Evolutionary conservation across 768 basidiomycete species (phyloP), one percentile per base, ranked within the genome.

Genomic region (Tephrocybe rancida): DNA sequence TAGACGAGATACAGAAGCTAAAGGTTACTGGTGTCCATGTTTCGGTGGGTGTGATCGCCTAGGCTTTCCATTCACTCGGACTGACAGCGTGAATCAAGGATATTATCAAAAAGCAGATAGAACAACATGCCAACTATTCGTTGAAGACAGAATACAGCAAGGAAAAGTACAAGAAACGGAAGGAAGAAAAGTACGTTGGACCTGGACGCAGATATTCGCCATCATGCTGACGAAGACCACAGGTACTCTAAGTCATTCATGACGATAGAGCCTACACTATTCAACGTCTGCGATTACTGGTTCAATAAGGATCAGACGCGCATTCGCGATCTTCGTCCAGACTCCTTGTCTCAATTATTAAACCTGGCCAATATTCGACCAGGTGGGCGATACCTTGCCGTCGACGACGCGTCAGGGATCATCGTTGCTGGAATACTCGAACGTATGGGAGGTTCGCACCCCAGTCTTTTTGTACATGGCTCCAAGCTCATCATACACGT

Each of bases 121-220:
- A 92, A 61, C 84, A 87, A 63, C 96, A 98, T 63, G 87, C 90
- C 26, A 90, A 92, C 62, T 99, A 90, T 68, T 85, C 86, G 10
- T 75, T 98, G 44, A 98, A 98, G 72, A 98, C 95, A 1, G 97
- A 96, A 70, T 98, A 95, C 70, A 95, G 92, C 71, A 98, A 99
- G 71, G 95, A 98, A 64, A 99, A 99, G 68, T 99, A 98, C 72
- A 89, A 84, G 68, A 96, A 95, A 69, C 81, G 93, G 34, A 99
- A 99, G 70, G 92, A 95, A 73, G 94, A 92, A 52, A 99, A 98
- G 95, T 96, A 65, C 60, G 86, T 67, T 14, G 3, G 14, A 14
- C 24, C 37, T 25, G 47, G 35, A 21, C 30, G 22, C 18, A 29
- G 25, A n/a, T n/a, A n/a, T n/a, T n/a, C 11, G 13, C 22, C 54